These are phyloP conservation scores for Fraxinus ornus DNA, from an alignment of 305 asterid genomes.

Conservation along the genomic window DNA sequence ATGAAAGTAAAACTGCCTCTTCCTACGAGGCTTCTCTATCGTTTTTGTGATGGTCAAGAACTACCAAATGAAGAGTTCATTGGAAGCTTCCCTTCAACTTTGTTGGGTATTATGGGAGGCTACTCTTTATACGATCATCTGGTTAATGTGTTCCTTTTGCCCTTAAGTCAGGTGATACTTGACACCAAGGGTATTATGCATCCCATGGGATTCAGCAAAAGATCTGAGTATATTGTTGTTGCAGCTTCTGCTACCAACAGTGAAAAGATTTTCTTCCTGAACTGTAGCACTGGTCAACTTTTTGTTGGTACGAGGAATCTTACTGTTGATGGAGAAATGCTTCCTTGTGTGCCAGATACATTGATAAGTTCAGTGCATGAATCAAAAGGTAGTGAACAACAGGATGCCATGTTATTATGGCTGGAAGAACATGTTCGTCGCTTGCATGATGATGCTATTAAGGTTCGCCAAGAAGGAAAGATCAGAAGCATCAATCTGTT, in stretches of 20 bases:
- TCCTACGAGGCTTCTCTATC: conserved; percentile 76
- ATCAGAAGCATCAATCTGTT: conserved; percentile 63
- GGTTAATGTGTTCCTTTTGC: conserved; percentile 77
- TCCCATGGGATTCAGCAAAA: conserved; percentile 40
- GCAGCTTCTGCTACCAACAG: conserved; percentile 62
- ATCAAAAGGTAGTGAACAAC: conserved; percentile 40
- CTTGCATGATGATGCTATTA: conserved; percentile 56
- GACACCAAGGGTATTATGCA: conserved; percentile 42
- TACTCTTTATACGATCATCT: conserved; percentile 63
- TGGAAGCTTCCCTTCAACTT: conserved; percentile 39
- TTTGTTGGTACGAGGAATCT: conserved; percentile 76
- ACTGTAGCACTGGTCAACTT: conserved; percentile 79
- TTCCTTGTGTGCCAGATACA: conserved; percentile 80
- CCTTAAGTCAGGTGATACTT: conserved; percentile 50
- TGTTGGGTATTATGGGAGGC: conserved; percentile 91
- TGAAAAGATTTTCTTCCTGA: conserved; percentile 64
- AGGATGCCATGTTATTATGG: conserved; percentile 89
- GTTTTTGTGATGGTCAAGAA: conserved; percentile 85
- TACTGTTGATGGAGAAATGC: conserved; percentile 57
- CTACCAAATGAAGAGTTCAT: conserved; percentile 33
- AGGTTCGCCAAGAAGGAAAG: conserved; percentile 54
- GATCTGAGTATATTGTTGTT: conserved; percentile 53
- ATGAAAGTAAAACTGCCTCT: conserved; percentile 80
- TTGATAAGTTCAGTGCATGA: conserved; percentile 54
- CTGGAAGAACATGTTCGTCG: conserved; percentile 85